A percentile compares a stretch with the other conserved stretches of the same genome.
These are phyloP conservation scores for Boletus tomentosulus DNA, from an alignment of 768 basidiomycete genomes.

Conservation along the genomic window DNA sequence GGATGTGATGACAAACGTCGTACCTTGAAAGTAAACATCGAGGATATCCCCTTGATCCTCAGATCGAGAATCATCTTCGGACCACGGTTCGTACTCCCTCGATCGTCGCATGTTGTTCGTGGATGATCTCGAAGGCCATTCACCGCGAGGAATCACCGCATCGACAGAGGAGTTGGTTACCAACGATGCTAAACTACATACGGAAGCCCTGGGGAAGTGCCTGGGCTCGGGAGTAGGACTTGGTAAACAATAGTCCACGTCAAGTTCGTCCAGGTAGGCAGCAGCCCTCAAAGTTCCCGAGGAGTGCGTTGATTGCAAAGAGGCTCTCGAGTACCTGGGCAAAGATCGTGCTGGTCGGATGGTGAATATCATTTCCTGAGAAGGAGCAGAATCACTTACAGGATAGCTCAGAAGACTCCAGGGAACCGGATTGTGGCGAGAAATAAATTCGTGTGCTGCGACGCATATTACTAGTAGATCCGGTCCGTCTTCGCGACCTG, in stretches of 20 bases:
- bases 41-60: constrained; percentile 36
- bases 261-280: constrained; percentile 30
- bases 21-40: constrained; percentile 42
- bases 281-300: constrained; percentile 15
- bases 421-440: constrained; percentile 5
- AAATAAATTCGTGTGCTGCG: constrained; percentile 19
- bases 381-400: constrained; percentile 9
- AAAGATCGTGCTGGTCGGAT: constrained; percentile 14
- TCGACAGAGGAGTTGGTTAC: constrained; percentile 57
- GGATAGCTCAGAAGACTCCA: constrained; percentile 5
- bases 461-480: constrained; percentile 14
- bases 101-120: constrained; percentile 12
- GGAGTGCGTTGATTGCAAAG: constrained; percentile 33
- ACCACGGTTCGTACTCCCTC: constrained; percentile 18
- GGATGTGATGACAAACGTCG: neutral
- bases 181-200: constrained; percentile 53
- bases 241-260: constrained; percentile 25
- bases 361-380: neutral
- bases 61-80: constrained; percentile 22
- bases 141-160: constrained; percentile 45
- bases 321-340: constrained; percentile 21
- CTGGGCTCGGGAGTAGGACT: constrained; percentile 18
- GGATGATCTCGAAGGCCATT: constrained; percentile 12
- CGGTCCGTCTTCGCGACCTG: constrained; percentile 17
- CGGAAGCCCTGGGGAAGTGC: constrained; percentile 35